A percentile compares a stretch with the other conserved stretches of the same genome.
phyloP scores from a whole-genome alignment of 345 rosid genomes.

The Clausena lansium region DNA sequence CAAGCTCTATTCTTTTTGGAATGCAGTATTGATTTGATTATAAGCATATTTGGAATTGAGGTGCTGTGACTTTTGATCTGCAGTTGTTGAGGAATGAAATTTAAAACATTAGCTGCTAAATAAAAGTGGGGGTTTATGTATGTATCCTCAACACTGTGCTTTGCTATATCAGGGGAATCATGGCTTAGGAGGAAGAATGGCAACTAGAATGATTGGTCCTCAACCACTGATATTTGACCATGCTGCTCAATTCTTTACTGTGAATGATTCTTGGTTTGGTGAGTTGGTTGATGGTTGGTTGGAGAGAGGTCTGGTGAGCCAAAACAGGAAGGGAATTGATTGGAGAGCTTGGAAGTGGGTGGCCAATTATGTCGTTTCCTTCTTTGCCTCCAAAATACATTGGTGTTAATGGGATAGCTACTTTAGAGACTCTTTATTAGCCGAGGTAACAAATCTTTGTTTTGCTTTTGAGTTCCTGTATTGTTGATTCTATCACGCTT shows the following conservation, averaged over 20 bases:
- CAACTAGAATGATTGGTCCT: conserved; percentile 70
- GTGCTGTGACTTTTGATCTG: too few relatives aligned
- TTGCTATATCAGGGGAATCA: conserved; percentile 57
- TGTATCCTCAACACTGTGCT: not conserved
- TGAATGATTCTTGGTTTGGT: conserved; percentile 60
- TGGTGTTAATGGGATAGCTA: conserved; percentile 84
- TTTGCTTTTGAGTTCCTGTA: not conserved
- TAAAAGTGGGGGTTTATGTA: too few relatives aligned
- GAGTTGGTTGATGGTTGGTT: conserved; percentile 68
- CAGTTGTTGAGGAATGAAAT: too few relatives aligned
- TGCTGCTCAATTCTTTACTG: conserved; percentile 89
- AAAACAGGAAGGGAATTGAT: conserved; percentile 70
- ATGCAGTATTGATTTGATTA: not conserved
- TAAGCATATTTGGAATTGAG: too few relatives aligned
- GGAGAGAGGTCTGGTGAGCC: conserved; percentile 67
- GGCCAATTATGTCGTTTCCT: conserved; percentile 64
- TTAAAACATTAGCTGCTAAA: too few relatives aligned
- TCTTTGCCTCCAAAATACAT: conserved; percentile 60
- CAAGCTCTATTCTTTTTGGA: not conserved
- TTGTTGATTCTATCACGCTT: not conserved
- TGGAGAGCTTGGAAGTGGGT: conserved; percentile 79
- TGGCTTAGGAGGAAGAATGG: conserved; percentile 98
- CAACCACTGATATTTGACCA: conserved; percentile 72
- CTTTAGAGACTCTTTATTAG: conserved; percentile 68
- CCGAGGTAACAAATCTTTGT: conserved; percentile 41